Conservation (phyloP, 192 early-diverging fungal species). For the Coemansia aciculifera region DNA sequence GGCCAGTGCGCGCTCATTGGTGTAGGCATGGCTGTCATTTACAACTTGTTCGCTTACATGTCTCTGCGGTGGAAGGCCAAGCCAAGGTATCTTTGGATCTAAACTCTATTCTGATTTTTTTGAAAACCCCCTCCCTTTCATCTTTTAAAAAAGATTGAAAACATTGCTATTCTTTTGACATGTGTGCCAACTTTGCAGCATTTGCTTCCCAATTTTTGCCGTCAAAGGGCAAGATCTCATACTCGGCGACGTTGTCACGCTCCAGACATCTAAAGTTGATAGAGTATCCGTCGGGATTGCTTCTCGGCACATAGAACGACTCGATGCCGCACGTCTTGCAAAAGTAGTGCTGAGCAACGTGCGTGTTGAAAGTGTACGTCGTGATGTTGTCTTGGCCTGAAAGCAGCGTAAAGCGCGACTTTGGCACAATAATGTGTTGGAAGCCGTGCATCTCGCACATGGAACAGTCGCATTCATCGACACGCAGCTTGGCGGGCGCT, state of each 20-base stretch:
- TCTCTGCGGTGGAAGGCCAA: conserved; percentile 53
- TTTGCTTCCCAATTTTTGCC: conserved; percentile 52
- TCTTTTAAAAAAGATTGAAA: neutral
- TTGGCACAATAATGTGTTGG: conserved; percentile 46
- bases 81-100: conserved; percentile 51
- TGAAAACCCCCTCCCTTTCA: neutral
- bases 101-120: neutral
- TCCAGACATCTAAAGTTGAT: conserved; percentile 53
- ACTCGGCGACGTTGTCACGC: conserved; percentile 19
- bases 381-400: conserved; percentile 39
- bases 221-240: conserved; percentile 33
- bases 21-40: conserved; percentile 38
- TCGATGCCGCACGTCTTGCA: conserved; percentile 55
- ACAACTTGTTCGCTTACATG: conserved; percentile 46
- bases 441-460: conserved; percentile 45
- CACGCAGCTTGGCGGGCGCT: conserved; percentile 27
- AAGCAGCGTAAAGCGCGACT: conserved; percentile 30
- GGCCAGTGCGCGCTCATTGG: conserved; percentile 47
- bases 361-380: conserved; percentile 57
- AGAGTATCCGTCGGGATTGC: conserved; percentile 55
- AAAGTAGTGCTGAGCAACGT: conserved; percentile 55
- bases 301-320: conserved; percentile 54
- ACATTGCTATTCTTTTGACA: conserved; percentile 35
- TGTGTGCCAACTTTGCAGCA: conserved; percentile 23
- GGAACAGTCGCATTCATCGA: conserved; percentile 52